Evolutionary conservation across 176 grass and related monocot species (phyloP), one percentile per base, ranked within the genome.

Genomic region (Avena insularis): DNA sequence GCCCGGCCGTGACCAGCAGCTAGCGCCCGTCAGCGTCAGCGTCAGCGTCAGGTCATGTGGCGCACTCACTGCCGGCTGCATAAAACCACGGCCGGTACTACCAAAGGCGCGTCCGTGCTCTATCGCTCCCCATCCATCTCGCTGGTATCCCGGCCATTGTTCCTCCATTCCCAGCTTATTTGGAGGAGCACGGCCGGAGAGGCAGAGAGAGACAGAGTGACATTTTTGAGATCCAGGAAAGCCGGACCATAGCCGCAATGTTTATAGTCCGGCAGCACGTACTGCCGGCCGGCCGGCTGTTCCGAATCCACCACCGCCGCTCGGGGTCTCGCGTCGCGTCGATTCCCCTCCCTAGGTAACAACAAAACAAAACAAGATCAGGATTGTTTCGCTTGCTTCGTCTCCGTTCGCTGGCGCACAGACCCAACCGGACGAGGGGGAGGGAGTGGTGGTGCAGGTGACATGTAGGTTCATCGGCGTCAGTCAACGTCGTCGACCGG

Each of bases 271-370:
- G 40, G 40, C 40, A 43, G 40, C 40, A 43, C 40, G 0, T 1
- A 5, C 21, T 9, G 57, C 20, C 7, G 57, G 61, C 25, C 62
- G 25, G 62, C 25, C 23, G 61, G 4, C 11, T 25, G 61, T 12
- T 48, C 72, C 72, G 46, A 50, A 51, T 53, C 72, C 46, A 16
- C 71, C 71, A 27, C 72, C 47, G 71, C 19, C 8, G 46, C 46
- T 45, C 55, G 55, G 54, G 31, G 25, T 58, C 57, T 19, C 20
- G 20, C 13, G 11, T 47, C 4, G 3, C 6, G 8, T 3, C 40
- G 40, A 43, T 7, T 43, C 64, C 4, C 48, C 64, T 82, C 4
- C 48, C 64, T 82, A 4, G 82, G 46, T 85, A 63, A 46, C 62
- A 79, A 15, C 21, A 48, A 79, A 77, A 38, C 57, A 71, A 59